phyloP scores from a whole-genome alignment of 2,329 filamentous ascomycete genomes.

The Myriosclerotinia curreyana region DNA sequence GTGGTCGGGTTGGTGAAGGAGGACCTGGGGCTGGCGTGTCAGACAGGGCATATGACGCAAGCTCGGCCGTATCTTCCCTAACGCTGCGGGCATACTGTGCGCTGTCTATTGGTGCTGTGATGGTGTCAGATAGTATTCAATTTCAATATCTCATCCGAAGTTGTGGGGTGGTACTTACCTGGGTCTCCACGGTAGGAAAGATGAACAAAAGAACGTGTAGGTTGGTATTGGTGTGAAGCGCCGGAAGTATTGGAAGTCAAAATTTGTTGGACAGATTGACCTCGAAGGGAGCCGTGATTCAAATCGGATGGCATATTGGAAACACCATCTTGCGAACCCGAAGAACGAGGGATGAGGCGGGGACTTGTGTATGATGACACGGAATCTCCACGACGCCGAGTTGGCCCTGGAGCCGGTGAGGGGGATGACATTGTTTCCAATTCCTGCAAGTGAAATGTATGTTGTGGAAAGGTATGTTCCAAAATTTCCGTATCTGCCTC shows the following conservation, averaged over 20 bases:
- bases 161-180: conserved; percentile 43
- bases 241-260: conserved; percentile 26
- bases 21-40: conserved; percentile 46
- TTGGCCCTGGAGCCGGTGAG: conserved; percentile 29
- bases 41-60: conserved; percentile 77
- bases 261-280: conserved; percentile 24
- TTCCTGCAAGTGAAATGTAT: neutral
- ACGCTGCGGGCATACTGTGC: conserved; percentile 74
- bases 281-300: conserved; percentile 33
- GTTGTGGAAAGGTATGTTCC: neutral
- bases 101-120: conserved; percentile 58
- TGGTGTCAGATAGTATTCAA: neutral
- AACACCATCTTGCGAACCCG: conserved; percentile 26
- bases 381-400: conserved; percentile 29
- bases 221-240: conserved; percentile 52
- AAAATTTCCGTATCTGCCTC: conserved; percentile 13
- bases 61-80: conserved; percentile 80
- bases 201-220: conserved; percentile 69
- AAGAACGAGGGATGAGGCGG: conserved; percentile 32
- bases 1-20: conserved; percentile 32
- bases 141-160: conserved; percentile 4
- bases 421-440: conserved; percentile 32
- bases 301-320: conserved; percentile 26
- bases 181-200: conserved; percentile 58
- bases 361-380: conserved; percentile 33